Conservation (phyloP, 2,329 filamentous ascomycete genomes). For the Fusarium azukiicola region DNA sequence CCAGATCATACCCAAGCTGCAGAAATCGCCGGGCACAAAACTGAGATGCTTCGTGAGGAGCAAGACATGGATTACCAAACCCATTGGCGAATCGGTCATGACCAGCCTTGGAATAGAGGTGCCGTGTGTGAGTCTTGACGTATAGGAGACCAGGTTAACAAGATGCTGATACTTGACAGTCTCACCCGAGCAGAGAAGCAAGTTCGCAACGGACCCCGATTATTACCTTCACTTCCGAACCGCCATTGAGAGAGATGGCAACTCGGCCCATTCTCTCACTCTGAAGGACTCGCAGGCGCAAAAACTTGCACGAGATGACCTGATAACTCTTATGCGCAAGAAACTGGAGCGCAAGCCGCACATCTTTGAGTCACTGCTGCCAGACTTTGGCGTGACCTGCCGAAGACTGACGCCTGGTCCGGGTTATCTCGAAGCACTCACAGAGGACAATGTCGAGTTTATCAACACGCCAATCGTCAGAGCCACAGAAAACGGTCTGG, state of each 20-base stretch:
- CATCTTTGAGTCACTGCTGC: constrained; percentile 5
- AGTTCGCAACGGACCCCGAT: neutral
- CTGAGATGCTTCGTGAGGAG: constrained; percentile 1
- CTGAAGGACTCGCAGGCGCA: neutral
- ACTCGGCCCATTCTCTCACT: neutral
- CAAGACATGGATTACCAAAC: neutral
- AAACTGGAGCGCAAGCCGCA: neutral
- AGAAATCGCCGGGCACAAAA: neutral
- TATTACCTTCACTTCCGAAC: constrained; percentile 1
- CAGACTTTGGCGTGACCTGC: constrained; percentile 5
- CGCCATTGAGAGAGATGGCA: constrained; percentile 2
- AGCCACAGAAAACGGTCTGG: neutral
- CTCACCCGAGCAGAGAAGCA: constrained; percentile 2
- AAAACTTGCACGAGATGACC: neutral
- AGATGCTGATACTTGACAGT: neutral
- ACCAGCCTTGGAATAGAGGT: neutral
- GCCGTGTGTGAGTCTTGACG: neutral
- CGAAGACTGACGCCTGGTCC: neutral
- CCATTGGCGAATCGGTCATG: constrained; percentile 1
- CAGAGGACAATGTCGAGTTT: neutral
- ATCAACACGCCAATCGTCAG: neutral
- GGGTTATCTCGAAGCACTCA: constrained; percentile 7
- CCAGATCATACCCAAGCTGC: constrained; percentile 23
- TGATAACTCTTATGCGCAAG: neutral
- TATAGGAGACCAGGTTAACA: neutral